A percentile compares a stretch with the other conserved stretches of the same genome.
phyloP scores from a whole-genome alignment of 768 basidiomycete species.

The Coprinopsis sp. region DNA sequence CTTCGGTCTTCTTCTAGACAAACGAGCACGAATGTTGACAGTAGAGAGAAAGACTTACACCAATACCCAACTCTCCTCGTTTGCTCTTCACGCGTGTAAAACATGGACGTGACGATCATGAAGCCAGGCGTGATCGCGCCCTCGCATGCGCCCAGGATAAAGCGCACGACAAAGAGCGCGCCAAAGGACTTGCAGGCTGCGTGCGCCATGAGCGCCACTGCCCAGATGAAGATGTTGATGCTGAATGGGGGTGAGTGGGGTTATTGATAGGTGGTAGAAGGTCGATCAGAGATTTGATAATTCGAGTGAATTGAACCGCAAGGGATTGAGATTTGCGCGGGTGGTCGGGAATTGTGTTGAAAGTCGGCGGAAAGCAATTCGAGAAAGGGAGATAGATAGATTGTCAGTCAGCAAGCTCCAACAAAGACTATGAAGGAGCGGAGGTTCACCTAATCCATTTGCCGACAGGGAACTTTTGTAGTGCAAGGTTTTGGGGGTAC shows the following conservation, averaged over 20 bases:
- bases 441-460: conserved; percentile 70
- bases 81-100: conserved; percentile 69
- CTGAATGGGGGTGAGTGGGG: conserved; percentile 27
- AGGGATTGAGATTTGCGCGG: too few relatives aligned
- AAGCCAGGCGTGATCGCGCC: conserved; percentile 68
- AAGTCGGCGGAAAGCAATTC: too few relatives aligned
- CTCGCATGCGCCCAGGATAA: conserved; percentile 71
- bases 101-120: conserved; percentile 74
- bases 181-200: conserved; percentile 71
- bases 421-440: too few relatives aligned
- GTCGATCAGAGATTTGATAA: too few relatives aligned
- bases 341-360: too few relatives aligned
- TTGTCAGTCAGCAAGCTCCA: too few relatives aligned
- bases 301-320: too few relatives aligned
- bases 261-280: not conserved
- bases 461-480: conserved; percentile 71
- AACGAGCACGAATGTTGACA: not conserved
- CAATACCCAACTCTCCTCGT: conserved; percentile 69
- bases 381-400: too few relatives aligned
- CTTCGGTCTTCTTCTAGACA: not conserved
- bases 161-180: conserved; percentile 55
- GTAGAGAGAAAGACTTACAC: conserved; percentile 45
- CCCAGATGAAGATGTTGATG: conserved; percentile 66
- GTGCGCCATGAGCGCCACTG: conserved; percentile 52
- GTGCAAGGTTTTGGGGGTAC: conserved; percentile 67